These are phyloP conservation scores for Ploettnerulaceae sp. DNA, from an alignment of 2,329 filamentous ascomycete species.

Conservation along the genomic window DNA sequence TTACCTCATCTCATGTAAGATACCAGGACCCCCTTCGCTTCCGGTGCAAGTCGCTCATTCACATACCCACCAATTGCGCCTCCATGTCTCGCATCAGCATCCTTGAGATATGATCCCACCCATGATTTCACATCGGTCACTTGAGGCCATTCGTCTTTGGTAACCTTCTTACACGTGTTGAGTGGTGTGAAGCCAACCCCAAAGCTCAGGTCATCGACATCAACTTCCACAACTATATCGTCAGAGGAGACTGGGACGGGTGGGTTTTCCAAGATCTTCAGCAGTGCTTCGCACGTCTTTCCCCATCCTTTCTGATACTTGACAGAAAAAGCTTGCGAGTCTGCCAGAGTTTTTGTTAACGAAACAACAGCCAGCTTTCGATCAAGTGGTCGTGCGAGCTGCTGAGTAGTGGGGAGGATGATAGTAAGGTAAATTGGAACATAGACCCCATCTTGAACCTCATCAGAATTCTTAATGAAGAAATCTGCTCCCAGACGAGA, in stretches of 20 bases:
- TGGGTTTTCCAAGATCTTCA: conserved; percentile 85
- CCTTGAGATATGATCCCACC: conserved; percentile 62
- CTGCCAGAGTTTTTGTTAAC: conserved; percentile 84
- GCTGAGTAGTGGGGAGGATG: conserved; percentile 83
- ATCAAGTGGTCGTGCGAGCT: conserved; percentile 80
- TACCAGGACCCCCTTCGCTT: conserved; percentile 46
- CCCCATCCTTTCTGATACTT: conserved; percentile 87
- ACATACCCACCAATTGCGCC: conserved; percentile 70
- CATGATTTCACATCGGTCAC: conserved; percentile 73
- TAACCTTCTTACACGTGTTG: conserved; percentile 76
- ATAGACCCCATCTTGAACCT: conserved; percentile 75
- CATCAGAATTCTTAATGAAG: conserved; percentile 80
- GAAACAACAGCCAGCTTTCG: conserved; percentile 92
- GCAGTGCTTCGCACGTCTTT: conserved; percentile 81
- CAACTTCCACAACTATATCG: conserved; percentile 77
- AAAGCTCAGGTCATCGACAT: conserved; percentile 92
- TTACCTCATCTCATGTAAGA: conserved; percentile 43
- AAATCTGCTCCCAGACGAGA: conserved; percentile 87
- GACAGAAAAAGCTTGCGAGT: conserved; percentile 77
- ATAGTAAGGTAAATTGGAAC: conserved; percentile 79
- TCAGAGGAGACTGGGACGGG: conserved; percentile 63
- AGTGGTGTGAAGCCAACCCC: conserved; percentile 91
- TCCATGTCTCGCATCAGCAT: conserved; percentile 67
- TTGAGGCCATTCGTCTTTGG: conserved; percentile 79
- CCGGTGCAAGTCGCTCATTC: conserved; percentile 60